Evolutionary conservation across 805 yeast species (phyloP), one percentile per base, ranked within the genome.

Genomic region (Diddensiella transvaalensis): DNA sequence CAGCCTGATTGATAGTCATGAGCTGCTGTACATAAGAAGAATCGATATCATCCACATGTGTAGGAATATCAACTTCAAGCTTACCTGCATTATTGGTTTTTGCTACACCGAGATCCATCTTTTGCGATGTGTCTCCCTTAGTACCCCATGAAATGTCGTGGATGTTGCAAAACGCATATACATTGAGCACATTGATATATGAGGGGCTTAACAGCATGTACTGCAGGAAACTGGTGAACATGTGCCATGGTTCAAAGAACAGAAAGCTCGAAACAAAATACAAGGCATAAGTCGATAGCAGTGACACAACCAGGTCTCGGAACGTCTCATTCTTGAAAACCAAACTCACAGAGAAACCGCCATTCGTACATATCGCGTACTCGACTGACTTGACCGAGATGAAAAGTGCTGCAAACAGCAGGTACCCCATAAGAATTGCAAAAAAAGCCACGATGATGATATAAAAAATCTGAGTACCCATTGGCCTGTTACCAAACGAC

Each of bases 91-190:
- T 26, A 35, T 76, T 74, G 2, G 87, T 75, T 59, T 83, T 86
- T 21, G 96, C 96, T 40, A 83, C 81, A 51, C 97, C 98, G 59
- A 93, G 74, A 65, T 78, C 95, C 68, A 72, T 78, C 62, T 72
- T 80, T 63, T 40, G 80, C 15, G 60, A 76, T 8, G 79, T 80
- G 44, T 83, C 87, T 42, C 96, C 96, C 65, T 90, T 87, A 3
- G 96, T 91, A 64, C 98, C 98, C 98, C 98, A 91, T 4, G 96
- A 86, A 42, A 91, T 82, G 71, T 91, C 99, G 66, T 91, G 96
- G 52, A 91, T 84, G 67, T 91, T 91, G 72, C 97, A 90, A 65
- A 91, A 90, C 2, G 98, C 96, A 68, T 91, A 91, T 52, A 91
- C 91, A 66, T 88, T 89, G 62, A 91, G 73, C 46, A 90, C 91